Conservation (phyloP, 257 asterid species). For the Capsicum rhomboideum region DNA sequence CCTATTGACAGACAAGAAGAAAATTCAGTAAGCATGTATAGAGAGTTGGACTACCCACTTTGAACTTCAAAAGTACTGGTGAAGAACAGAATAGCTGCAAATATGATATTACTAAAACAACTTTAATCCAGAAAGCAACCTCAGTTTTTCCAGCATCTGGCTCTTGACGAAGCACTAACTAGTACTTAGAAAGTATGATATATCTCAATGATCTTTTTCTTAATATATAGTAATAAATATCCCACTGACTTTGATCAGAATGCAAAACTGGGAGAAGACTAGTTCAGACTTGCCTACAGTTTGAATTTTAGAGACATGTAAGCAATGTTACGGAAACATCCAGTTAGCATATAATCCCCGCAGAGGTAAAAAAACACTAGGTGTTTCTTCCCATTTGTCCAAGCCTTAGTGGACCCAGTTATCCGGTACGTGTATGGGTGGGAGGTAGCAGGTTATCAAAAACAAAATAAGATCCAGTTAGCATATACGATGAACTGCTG, state of each 20-base stretch:
- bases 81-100: not conserved
- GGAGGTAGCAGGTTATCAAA: not conserved
- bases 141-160: not conserved
- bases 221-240: not conserved
- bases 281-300: not conserved
- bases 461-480: not conserved
- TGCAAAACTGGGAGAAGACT: not conserved
- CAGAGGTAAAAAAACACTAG: not conserved
- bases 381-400: no score
- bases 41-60: not conserved
- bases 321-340: not conserved
- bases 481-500: not conserved
- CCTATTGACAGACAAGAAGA: conserved; percentile 21
- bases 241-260: not conserved
- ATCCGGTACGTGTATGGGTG: no score
- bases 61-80: not conserved
- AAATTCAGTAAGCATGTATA: not conserved
- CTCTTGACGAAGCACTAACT: not conserved
- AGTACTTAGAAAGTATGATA: not conserved
- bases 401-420: no score
- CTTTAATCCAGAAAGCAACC: not conserved
- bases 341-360: not conserved
- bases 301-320: not conserved
- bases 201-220: not conserved
- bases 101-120: not conserved